Evolutionary conservation across 768 basidiomycete species (phyloP).

Genomic region (Lactarius tabidus): DNA sequence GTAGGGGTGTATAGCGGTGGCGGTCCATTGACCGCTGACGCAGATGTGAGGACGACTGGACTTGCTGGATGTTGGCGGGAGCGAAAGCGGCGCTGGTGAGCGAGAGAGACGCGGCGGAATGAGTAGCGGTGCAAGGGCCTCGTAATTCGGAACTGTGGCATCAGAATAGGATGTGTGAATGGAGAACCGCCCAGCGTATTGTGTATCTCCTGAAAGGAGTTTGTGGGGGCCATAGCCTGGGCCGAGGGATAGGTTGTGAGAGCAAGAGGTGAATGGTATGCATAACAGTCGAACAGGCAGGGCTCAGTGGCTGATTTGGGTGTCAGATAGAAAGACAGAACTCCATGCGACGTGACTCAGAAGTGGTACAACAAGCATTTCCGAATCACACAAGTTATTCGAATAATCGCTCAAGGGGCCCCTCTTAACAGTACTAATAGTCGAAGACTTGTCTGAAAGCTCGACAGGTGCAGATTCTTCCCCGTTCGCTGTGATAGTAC

Average conservation of each 20-base stretch:
- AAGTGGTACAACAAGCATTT: too few species aligned
- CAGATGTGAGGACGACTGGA: neutral
- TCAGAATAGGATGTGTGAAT: neutral
- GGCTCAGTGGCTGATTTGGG: neutral
- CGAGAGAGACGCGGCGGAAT: slow-evolving; percentile 1
- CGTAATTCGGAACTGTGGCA: neutral
- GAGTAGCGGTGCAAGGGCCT: slow-evolving; percentile 3
- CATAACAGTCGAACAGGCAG: neutral
- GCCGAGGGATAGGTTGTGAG: slow-evolving; percentile 15
- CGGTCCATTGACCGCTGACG: neutral
- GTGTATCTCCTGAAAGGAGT: slow-evolving; percentile 7
- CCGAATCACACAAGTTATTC: too few species aligned
- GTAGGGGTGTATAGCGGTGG: neutral
- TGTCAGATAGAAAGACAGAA: neutral
- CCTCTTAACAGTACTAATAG: neutral
- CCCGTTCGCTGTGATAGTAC: neutral
- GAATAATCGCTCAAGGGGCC: neutral
- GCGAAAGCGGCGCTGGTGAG: slow-evolving; percentile 14
- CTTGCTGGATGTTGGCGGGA: slow-evolving; percentile 4
- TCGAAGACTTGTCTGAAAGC: too few species aligned
- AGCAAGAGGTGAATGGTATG: slow-evolving; percentile 19
- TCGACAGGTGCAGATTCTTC: too few species aligned
- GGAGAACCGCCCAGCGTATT: neutral
- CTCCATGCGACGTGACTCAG: too few species aligned
- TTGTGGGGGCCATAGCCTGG: slow-evolving; percentile 17